phyloP scores from a whole-genome alignment of 768 basidiomycete genomes.

The Leccinum barrowsii region DNA sequence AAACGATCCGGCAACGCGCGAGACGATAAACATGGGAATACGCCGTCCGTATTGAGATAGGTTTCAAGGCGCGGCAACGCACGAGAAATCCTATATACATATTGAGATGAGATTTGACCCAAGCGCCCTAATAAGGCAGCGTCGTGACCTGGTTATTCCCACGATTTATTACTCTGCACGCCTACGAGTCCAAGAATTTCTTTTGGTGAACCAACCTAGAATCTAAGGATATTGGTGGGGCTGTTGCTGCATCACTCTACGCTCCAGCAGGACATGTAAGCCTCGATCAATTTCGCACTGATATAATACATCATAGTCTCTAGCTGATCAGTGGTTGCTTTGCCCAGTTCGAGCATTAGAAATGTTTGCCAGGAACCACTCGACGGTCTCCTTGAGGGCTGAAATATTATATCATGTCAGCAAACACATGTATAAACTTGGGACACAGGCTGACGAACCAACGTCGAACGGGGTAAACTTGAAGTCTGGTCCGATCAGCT shows the following conservation, averaged over 20 bases:
- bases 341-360: slow-evolving; percentile 63
- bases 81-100: too few relatives aligned
- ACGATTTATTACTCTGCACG: too few relatives aligned
- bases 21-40: too few relatives aligned
- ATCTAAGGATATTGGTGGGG: too few relatives aligned
- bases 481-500: slow-evolving; percentile 69
- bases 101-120: too few relatives aligned
- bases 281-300: background rate
- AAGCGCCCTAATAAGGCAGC: too few relatives aligned
- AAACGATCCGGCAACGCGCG: too few relatives aligned
- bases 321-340: slow-evolving; percentile 10
- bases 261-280: background rate
- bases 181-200: too few relatives aligned
- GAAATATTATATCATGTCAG: background rate
- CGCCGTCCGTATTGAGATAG: too few relatives aligned
- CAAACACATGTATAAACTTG: background rate
- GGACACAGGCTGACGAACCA: slow-evolving; percentile 42
- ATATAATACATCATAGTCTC: slow-evolving; percentile 7
- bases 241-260: background rate
- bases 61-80: too few relatives aligned
- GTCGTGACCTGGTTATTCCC: too few relatives aligned
- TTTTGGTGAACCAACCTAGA: too few relatives aligned
- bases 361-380: slow-evolving; percentile 88
- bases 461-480: slow-evolving; percentile 88
- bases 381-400: slow-evolving; percentile 76